Conservation (phyloP, 257 asterid genomes). For the Solanum neorickii region DNA sequence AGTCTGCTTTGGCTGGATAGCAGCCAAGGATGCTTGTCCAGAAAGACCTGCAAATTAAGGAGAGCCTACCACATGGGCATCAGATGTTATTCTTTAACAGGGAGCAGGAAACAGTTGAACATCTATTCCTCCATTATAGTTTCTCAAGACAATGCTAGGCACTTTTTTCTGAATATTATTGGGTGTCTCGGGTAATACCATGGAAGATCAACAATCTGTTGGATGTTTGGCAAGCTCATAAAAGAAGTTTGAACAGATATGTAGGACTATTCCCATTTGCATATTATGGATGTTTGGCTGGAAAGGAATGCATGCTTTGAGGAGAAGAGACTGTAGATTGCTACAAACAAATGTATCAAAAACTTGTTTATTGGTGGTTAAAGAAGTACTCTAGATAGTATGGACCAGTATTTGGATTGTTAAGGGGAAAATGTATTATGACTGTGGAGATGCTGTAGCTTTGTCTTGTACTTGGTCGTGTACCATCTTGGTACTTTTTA, state of each 20-base stretch:
- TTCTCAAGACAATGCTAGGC: neutral
- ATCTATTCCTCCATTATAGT: neutral
- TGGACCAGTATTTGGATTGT: neutral
- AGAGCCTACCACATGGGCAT: neutral
- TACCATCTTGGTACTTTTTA: neutral
- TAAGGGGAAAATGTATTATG: neutral
- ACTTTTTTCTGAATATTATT: neutral
- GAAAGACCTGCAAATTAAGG: neutral
- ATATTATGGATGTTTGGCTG: neutral
- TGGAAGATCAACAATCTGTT: neutral
- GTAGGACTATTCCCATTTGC: neutral
- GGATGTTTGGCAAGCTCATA: neutral
- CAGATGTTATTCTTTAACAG: neutral
- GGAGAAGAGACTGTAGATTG: neutral
- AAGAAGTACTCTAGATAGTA: neutral
- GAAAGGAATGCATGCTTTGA: neutral
- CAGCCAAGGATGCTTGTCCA: neutral
- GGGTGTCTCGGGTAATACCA: neutral
- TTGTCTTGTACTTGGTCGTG: neutral
- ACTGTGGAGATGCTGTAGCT: neutral
- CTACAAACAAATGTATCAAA: neutral
- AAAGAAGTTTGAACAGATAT: neutral
- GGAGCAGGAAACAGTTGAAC: neutral
- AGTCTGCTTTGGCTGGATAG: neutral
- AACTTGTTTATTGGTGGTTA: neutral